These are phyloP conservation scores for Calonectria ilicicola DNA, from an alignment of 2,329 filamentous ascomycete genomes.

Conservation along the genomic window DNA sequence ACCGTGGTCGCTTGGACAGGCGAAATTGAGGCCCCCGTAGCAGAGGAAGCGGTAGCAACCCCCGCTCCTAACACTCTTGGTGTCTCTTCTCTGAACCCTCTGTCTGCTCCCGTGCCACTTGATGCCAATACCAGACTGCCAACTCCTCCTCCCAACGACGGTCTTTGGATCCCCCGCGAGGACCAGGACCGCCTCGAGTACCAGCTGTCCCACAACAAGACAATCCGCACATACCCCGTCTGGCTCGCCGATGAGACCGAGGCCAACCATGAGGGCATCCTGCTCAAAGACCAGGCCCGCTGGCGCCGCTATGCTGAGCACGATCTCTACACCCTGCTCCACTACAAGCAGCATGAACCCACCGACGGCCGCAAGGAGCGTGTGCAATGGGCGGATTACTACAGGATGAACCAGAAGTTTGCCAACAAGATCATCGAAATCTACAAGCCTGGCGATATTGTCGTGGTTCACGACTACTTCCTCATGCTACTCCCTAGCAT, in stretches of 20 bases:
- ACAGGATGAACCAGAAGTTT: slow-evolving; percentile 92
- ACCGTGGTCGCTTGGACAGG: slow-evolving; percentile 96
- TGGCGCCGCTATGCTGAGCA: slow-evolving; percentile 94
- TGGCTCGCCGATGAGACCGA: slow-evolving; percentile 88
- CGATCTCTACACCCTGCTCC: slow-evolving; percentile 91
- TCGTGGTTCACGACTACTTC: slow-evolving; percentile 95
- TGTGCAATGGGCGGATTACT: slow-evolving; percentile 91
- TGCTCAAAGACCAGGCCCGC: slow-evolving; percentile 83
- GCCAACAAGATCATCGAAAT: slow-evolving; percentile 88
- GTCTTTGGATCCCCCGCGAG: slow-evolving; percentile 75
- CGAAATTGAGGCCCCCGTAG: slow-evolving; percentile 73
- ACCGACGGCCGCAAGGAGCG: slow-evolving; percentile 86
- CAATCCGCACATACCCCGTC: slow-evolving; percentile 85
- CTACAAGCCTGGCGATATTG: slow-evolving; percentile 92
- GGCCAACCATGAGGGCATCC: slow-evolving; percentile 73
- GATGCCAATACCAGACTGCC: slow-evolving; percentile 68
- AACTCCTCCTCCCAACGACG: slow-evolving; percentile 72
- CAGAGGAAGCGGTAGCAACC: slow-evolving; percentile 56
- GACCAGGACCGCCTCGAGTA: slow-evolving; percentile 81
- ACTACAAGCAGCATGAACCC: slow-evolving; percentile 95
- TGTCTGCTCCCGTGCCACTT: slow-evolving; percentile 83
- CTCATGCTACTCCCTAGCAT: slow-evolving; percentile 90
- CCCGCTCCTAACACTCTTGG: slow-evolving; percentile 60
- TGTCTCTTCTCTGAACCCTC: slow-evolving; percentile 73
- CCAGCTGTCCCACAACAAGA: slow-evolving; percentile 78